Percentiles rank a stretch among this genome's conserved stretches.
These are phyloP conservation scores for Volutella citrinella DNA, from an alignment of 2,329 filamentous ascomycete genomes.

Conservation along the genomic window DNA sequence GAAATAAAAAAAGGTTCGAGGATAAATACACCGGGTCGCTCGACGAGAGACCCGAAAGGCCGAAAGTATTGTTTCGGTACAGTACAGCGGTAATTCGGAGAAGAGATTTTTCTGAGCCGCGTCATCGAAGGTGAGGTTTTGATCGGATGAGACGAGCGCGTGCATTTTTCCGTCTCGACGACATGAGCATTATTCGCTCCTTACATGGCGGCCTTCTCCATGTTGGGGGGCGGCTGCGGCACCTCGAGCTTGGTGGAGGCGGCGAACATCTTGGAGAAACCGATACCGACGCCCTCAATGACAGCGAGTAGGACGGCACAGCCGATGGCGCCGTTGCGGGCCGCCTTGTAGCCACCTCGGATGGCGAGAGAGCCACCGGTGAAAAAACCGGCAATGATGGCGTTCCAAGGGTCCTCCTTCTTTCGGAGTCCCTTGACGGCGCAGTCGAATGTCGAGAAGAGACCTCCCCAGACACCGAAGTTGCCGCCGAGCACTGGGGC, in stretches of 20 bases:
- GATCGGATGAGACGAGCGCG: no score
- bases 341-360: slow-evolving; percentile 86
- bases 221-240: slow-evolving; percentile 30
- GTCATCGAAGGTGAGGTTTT: no score
- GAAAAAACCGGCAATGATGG: slow-evolving; percentile 96
- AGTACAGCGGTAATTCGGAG: no score
- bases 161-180: no score
- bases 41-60: slow-evolving; percentile 6
- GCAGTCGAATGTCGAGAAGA: slow-evolving; percentile 96
- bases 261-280: slow-evolving; percentile 91
- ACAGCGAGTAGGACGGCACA: slow-evolving; percentile 92
- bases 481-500: slow-evolving; percentile 95
- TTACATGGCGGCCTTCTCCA: slow-evolving; percentile 27
- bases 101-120: no score
- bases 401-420: slow-evolving; percentile 98
- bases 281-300: slow-evolving; percentile 96
- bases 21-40: no score
- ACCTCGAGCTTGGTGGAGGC: slow-evolving; percentile 80
- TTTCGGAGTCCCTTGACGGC: slow-evolving; percentile 89
- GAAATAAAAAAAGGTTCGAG: no score
- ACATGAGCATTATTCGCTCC: no score
- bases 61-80: slow-evolving; percentile 14
- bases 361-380: slow-evolving; percentile 90
- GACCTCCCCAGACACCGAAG: slow-evolving; percentile 95
- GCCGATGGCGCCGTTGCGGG: slow-evolving; percentile 92